Conservation (phyloP, 345 rosid species). For the Xanthoceras sorbifolium region DNA sequence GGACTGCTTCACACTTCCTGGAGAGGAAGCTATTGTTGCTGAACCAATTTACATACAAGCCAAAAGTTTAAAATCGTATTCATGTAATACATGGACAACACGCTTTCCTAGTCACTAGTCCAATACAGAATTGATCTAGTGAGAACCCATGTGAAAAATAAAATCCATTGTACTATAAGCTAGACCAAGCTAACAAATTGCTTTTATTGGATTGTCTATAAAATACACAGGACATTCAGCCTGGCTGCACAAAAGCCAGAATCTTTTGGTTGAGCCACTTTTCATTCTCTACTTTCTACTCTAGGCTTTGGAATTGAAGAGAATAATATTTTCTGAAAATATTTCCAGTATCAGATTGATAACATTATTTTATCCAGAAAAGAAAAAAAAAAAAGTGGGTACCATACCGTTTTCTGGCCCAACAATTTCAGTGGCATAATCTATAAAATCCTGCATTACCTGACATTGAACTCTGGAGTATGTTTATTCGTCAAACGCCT, state of each 20-base stretch:
- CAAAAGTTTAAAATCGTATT: neutral
- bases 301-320: neutral
- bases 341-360: neutral
- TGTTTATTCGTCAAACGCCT: constrained; percentile 30
- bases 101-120: neutral
- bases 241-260: no score
- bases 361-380: neutral
- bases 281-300: neutral
- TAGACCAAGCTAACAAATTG: no score
- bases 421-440: neutral
- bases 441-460: constrained; percentile 29
- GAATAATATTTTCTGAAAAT: neutral
- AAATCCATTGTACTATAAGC: neutral
- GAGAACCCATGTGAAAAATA: neutral
- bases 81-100: neutral
- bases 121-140: neutral
- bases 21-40: neutral
- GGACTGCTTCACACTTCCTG: neutral
- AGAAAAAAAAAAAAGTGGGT: neutral
- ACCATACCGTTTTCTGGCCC: neutral
- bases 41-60: neutral
- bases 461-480: constrained; percentile 15
- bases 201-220: no score
- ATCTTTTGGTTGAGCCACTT: no score
- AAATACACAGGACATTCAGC: no score